These are phyloP conservation scores for Miamiensis avidus DNA, from an alignment of 169 alveolate species.

Conservation along the genomic window DNA sequence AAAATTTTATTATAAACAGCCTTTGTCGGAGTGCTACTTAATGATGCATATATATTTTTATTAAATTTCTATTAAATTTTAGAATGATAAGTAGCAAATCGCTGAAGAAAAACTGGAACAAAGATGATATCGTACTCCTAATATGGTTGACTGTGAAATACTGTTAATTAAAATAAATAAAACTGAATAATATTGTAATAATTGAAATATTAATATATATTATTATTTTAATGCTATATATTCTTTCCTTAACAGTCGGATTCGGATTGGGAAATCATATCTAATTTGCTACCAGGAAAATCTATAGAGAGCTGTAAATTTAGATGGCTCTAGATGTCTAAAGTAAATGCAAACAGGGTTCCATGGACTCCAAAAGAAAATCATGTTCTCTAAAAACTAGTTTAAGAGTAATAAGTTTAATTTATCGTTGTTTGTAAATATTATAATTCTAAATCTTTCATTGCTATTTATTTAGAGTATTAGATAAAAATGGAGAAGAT, in stretches of 20 bases:
- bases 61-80: background rate
- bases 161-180: background rate
- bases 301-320: constrained; percentile 16
- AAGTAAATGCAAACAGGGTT: constrained; percentile 5
- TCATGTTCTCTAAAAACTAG: background rate
- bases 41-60: background rate
- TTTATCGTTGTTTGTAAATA: no score
- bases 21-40: no score
- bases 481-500: background rate
- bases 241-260: constrained; percentile 8
- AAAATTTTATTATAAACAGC: no score
- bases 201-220: no score
- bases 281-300: constrained; percentile 17
- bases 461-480: background rate
- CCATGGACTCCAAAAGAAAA: constrained; percentile 33
- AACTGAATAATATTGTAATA: background rate
- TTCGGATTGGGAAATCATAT: constrained; percentile 13
- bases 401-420: background rate
- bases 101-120: constrained; percentile 21
- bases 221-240: no score
- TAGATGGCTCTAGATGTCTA: constrained; percentile 24
- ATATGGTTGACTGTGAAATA: constrained; percentile 6
- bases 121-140: constrained; percentile 22
- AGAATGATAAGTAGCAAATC: background rate
- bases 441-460: no score